Percentiles rank a stretch among this genome's conserved stretches.
Conservation (phyloP, 352 stramenopile genomes). For the Pseudoperonospora humuli region DNA sequence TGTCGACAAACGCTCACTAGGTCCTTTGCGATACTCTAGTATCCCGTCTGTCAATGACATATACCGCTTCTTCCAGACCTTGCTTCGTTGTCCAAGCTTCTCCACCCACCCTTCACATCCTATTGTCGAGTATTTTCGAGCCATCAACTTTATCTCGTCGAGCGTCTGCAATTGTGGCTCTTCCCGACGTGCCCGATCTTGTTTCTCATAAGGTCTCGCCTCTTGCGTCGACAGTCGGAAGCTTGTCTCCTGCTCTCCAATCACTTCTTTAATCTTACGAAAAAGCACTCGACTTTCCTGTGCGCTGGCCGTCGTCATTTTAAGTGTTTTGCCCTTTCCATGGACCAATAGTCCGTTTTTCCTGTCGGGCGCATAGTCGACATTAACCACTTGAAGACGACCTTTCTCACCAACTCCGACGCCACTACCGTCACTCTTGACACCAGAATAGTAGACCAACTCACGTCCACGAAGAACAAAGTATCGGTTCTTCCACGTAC, state of each 20-base stretch:
- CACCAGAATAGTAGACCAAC: constrained; percentile 48
- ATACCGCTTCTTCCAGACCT: constrained; percentile 55
- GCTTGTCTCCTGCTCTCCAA: constrained; percentile 26
- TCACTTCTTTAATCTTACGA: constrained; percentile 32
- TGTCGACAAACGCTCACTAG: constrained; percentile 36
- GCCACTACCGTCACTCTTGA: constrained; percentile 27
- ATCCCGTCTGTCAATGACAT: constrained; percentile 49
- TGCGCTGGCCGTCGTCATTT: constrained; percentile 46
- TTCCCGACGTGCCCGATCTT: too few relatives aligned
- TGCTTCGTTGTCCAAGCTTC: constrained; percentile 37
- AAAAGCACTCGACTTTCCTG: constrained; percentile 54
- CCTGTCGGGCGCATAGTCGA: constrained; percentile 39
- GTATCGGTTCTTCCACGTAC: constrained; percentile 67
- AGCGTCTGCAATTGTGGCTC: constrained; percentile 9
- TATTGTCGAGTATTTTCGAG: constrained; percentile 14
- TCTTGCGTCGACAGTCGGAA: constrained; percentile 7
- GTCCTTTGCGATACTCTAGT: constrained; percentile 55
- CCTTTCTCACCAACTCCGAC: constrained; percentile 50
- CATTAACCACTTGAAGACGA: constrained; percentile 40
- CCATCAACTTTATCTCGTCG: constrained; percentile 11
- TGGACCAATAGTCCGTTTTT: constrained; percentile 51
- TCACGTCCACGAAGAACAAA: constrained; percentile 54
- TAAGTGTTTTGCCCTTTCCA: constrained; percentile 49
- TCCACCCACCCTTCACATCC: constrained; percentile 54
- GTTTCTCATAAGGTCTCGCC: not conserved